Evolutionary conservation across 768 basidiomycete species (phyloP).

Genomic region (Agaricus sinodeliciosus): DNA sequence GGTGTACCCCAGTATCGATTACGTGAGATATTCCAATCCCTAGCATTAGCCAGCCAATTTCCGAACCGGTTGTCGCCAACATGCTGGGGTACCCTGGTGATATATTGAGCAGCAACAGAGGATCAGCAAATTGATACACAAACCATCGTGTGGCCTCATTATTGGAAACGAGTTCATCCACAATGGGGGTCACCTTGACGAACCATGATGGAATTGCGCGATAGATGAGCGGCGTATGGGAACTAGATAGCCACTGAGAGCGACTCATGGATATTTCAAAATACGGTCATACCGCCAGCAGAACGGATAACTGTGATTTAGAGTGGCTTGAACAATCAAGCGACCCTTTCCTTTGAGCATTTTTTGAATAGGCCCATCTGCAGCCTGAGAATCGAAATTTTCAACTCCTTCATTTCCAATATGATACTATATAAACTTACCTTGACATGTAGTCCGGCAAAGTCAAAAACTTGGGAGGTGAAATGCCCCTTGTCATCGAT

Average conservation of each 20-base stretch:
- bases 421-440: constrained; percentile 31
- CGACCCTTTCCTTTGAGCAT: constrained; percentile 80
- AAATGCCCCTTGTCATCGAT: constrained; percentile 87
- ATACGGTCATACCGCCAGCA: constrained; percentile 75
- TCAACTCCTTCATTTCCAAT: background rate
- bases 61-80: constrained; percentile 93
- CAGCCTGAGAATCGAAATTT: constrained; percentile 43
- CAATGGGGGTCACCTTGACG: constrained; percentile 77
- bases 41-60: constrained; percentile 96
- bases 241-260: constrained; percentile 38
- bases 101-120: background rate
- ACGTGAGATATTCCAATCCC: constrained; percentile 98
- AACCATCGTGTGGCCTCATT: constrained; percentile 90
- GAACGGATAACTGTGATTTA: constrained; percentile 92
- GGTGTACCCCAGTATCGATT: constrained; percentile 99
- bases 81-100: constrained; percentile 76
- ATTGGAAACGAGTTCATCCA: constrained; percentile 83
- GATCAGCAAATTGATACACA: constrained; percentile 11
- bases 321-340: constrained; percentile 78
- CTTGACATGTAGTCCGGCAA: constrained; percentile 86
- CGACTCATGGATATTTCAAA: background rate
- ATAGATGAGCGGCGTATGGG: constrained; percentile 92
- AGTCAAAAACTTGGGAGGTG: constrained; percentile 86
- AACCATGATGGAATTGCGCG: constrained; percentile 97
- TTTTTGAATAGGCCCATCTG: constrained; percentile 93